phyloP scores from a whole-genome alignment of 1,284 basidiomycete species.

The Ceratobasidium theobromae region DNA sequence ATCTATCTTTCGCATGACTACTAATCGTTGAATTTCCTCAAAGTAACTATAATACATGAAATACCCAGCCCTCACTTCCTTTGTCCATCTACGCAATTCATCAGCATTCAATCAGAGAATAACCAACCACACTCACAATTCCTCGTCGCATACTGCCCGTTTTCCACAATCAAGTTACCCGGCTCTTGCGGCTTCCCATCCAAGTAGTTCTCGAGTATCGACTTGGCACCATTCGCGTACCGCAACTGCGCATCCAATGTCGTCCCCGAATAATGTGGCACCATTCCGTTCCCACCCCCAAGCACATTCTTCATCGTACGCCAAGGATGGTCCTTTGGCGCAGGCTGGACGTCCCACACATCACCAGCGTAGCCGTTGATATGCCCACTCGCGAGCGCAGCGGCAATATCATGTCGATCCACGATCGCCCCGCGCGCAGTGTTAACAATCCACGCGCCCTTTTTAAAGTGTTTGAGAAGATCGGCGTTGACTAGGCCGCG shows the following conservation, averaged over 20 bases:
- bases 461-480: conserved; percentile 87
- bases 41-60: background rate
- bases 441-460: conserved; percentile 89
- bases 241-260: conserved; percentile 90
- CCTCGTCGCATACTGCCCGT: conserved; percentile 50
- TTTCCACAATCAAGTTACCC: conserved; percentile 78
- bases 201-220: conserved; percentile 82
- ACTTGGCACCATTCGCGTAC: conserved; percentile 79
- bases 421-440: conserved; percentile 94
- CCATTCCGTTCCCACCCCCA: conserved; percentile 79
- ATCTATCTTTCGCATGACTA: too few relatives aligned
- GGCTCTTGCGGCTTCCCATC: conserved; percentile 67
- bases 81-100: conserved; percentile 4
- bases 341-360: conserved; percentile 80
- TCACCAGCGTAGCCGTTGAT: conserved; percentile 69
- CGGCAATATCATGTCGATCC: conserved; percentile 78
- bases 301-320: conserved; percentile 78
- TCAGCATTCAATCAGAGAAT: background rate
- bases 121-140: conserved; percentile 39
- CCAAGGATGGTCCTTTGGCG: conserved; percentile 86
- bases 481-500: conserved; percentile 79
- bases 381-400: conserved; percentile 77
- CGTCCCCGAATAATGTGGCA: conserved; percentile 81
- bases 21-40: too few relatives aligned
- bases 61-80: conserved; percentile 2